Percentiles rank a stretch among this genome's conserved stretches.
These are phyloP conservation scores for Sechiopsis laciniata DNA, from an alignment of 306 rosid genomes.

Conservation along the genomic window DNA sequence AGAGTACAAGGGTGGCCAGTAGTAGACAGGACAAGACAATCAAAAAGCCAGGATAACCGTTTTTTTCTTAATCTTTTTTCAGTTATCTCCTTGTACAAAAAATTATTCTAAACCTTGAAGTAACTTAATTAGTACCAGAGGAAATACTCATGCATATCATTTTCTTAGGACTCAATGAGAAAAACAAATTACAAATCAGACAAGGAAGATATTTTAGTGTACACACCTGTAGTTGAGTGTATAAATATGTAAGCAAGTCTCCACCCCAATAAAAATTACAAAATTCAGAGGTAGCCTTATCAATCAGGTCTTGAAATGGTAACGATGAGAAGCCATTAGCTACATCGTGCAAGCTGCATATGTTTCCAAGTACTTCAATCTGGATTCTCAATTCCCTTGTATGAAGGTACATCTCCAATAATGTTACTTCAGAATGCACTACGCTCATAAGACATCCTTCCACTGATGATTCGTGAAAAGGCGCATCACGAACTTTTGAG, in stretches of 20 bases:
- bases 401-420: conserved; percentile 77
- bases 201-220: not conserved
- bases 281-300: conserved; percentile 45
- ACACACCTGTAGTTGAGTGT: conserved; percentile 67
- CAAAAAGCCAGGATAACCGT: conserved; percentile 18
- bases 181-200: not conserved
- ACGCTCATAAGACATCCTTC: conserved; percentile 66
- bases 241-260: conserved; percentile 63
- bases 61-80: not conserved
- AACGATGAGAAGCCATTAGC: conserved; percentile 39
- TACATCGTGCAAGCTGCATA: conserved; percentile 52
- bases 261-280: conserved; percentile 65
- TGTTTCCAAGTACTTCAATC: conserved; percentile 63
- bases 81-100: not conserved
- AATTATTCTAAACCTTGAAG: conserved; percentile 1
- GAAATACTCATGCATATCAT: not conserved
- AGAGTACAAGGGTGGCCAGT: not conserved
- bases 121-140: not conserved
- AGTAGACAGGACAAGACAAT: conserved; percentile 1
- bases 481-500: conserved; percentile 26
- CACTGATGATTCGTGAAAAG: conserved; percentile 27
- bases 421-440: conserved; percentile 62
- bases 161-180: not conserved
- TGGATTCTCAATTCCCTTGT: conserved; percentile 56
- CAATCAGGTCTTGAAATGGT: conserved; percentile 42